Base-by-base conservation (phyloP, 1,139 yeast species). In the Suhomyces choctaworum region DNA sequence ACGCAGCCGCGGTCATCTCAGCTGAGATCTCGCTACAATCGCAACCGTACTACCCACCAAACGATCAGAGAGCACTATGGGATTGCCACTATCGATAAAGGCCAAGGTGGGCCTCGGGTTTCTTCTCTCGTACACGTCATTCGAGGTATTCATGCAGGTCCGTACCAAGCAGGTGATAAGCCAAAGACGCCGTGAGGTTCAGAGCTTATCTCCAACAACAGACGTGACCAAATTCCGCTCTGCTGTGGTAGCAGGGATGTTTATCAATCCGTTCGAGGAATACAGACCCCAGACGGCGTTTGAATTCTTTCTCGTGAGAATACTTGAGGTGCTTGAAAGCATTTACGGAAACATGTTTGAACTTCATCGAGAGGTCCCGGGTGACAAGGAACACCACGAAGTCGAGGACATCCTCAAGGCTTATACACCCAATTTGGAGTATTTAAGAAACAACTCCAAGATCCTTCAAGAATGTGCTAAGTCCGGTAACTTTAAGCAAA, bases 231-330 rank as follows among this genome's bases (percentile, higher is more conserved):
- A 58, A 45, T 78, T 68, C 51, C 63, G 61, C 29, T 64, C 77
- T 1, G 71, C 88, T 40, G 73, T 76, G 7, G 73, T 90, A 0
- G 77, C 79, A 8, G 97, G 97, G 6, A 70, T 89, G 54, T 90
- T 77, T 60, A 94, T 87, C 36, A 90, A 90, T 52, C 97, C 97
- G 2, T 90, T 90, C 54, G 76, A 75, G n/a, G 96, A 90, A 53
- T 90, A 90, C 55, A 68, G 97, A 31, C 83, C 90, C 3, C 97
- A 89, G 59, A 88, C 97, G 0, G 73, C 88, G 5, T 85, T 86
- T 55, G 97, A 90, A 62, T 90, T 89, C 59, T 63, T 86, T 22
- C 65, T 76, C 28, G 85, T 89, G 40, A 64, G 96, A 20, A 44
- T 87, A 4, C 58, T 80, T 42, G 96, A 89, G 54, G 55, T 87